These are phyloP conservation scores for Scheffersomyces quercinus DNA, from an alignment of 1,139 yeast species.

Conservation along the genomic window DNA sequence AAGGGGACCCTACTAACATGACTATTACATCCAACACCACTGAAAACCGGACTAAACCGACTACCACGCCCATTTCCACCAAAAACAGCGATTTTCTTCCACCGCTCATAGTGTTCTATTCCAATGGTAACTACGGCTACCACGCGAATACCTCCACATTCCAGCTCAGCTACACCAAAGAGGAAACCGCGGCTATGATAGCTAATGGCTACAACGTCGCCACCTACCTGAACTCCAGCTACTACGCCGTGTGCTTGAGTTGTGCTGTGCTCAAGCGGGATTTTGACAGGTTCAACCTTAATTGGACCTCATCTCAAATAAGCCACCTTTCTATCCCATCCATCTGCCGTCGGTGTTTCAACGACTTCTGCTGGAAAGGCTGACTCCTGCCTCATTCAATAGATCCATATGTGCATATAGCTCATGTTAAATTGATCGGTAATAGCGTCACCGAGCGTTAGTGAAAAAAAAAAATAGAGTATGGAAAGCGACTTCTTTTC, in stretches of 20 bases:
- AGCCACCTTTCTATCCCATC: conserved; percentile 13
- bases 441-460: neutral
- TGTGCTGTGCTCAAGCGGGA: conserved; percentile 61
- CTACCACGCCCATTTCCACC: no score
- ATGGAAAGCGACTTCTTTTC: neutral
- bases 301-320: neutral
- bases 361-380: conserved; percentile 21
- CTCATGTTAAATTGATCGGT: neutral
- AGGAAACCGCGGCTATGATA: conserved; percentile 47
- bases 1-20: no score
- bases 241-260: conserved; percentile 52
- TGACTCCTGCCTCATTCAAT: neutral
- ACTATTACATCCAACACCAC: neutral
- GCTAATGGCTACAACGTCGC: conserved; percentile 55
- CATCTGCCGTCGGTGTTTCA: conserved; percentile 21
- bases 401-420: neutral
- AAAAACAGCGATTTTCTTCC: conserved; percentile 28
- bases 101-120: conserved; percentile 56
- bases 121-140: conserved; percentile 44
- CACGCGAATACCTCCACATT: conserved; percentile 62
- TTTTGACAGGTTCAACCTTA: conserved; percentile 38
- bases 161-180: conserved; percentile 47
- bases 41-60: neutral
- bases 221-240: conserved; percentile 42
- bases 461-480: neutral